phyloP scores from a whole-genome alignment of 192 early-diverging fungal genomes.

The Dissophora ornata region DNA sequence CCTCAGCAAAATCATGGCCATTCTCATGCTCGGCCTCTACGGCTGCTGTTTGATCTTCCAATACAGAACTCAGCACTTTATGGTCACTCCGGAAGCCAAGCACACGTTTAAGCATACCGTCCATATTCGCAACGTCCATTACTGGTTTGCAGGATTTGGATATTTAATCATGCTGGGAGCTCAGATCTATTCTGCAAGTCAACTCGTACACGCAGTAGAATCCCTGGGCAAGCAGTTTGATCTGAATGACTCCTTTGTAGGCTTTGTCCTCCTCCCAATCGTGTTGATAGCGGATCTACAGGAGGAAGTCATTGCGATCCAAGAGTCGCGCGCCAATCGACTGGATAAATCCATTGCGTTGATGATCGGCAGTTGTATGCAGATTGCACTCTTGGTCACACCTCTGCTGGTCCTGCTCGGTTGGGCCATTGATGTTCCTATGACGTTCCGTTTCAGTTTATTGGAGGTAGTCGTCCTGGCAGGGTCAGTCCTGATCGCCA shows the following conservation, averaged over 20 bases:
- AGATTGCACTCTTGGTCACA: constrained; percentile 85
- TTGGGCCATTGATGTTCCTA: constrained; percentile 80
- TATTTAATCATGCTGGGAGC: constrained; percentile 72
- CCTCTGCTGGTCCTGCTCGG: constrained; percentile 78
- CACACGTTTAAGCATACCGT: constrained; percentile 11
- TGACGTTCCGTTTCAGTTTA: constrained; percentile 84
- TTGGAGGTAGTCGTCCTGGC: constrained; percentile 86
- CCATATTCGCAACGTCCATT: constrained; percentile 74
- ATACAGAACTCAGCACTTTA: constrained; percentile 12
- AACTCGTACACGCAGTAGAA: constrained; percentile 84
- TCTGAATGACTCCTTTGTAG: constrained; percentile 86
- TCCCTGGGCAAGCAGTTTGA: constrained; percentile 77
- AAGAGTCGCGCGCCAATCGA: constrained; percentile 12
- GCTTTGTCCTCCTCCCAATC: constrained; percentile 89
- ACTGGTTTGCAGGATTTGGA: constrained; percentile 44
- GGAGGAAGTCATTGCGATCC: constrained; percentile 43
- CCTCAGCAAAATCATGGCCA: constrained; percentile 73
- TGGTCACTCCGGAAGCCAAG: constrained; percentile 37
- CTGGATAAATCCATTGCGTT: constrained; percentile 28
- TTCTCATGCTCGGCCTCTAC: constrained; percentile 75
- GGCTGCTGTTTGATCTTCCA: constrained; percentile 73
- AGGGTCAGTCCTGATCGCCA: constrained; percentile 78
- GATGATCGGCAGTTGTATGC: constrained; percentile 61
- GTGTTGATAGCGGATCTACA: constrained; percentile 92
- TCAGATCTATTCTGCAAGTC: constrained; percentile 86